Percentiles rank a stretch among this genome's conserved stretches.
These are phyloP conservation scores for Heterobasidion annosum DNA, from an alignment of 1,284 basidiomycete species.

Conservation along the genomic window DNA sequence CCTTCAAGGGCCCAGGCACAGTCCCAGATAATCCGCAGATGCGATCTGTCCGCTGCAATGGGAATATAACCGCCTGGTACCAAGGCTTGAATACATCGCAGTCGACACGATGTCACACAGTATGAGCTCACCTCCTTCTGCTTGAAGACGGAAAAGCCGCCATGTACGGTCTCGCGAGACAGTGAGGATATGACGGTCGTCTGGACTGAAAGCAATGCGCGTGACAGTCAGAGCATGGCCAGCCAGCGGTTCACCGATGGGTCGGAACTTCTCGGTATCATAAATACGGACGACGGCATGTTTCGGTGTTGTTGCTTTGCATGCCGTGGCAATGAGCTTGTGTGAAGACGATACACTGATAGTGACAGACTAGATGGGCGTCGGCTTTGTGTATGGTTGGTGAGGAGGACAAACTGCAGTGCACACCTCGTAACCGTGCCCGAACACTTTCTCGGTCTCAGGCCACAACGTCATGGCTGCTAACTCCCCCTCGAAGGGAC, in stretches of 20 bases:
- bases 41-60: slow-evolving; percentile 70
- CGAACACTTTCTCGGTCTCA: slow-evolving; percentile 94
- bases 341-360: slow-evolving; percentile 66
- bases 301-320: slow-evolving; percentile 79
- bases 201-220: slow-evolving; percentile 79
- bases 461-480: slow-evolving; percentile 91
- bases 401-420: slow-evolving; percentile 4
- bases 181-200: slow-evolving; percentile 72
- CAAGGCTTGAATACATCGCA: background rate
- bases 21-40: slow-evolving; percentile 94
- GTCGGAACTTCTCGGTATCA: slow-evolving; percentile 63
- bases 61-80: slow-evolving; percentile 41
- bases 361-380: slow-evolving; percentile 54
- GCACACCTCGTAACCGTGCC: slow-evolving; percentile 90
- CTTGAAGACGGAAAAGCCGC: slow-evolving; percentile 61
- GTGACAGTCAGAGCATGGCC: slow-evolving; percentile 92
- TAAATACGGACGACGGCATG: slow-evolving; percentile 89
- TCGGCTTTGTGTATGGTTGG: background rate
- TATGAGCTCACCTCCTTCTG: slow-evolving; percentile 25
- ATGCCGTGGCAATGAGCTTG: slow-evolving; percentile 81
- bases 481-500: slow-evolving; percentile 79
- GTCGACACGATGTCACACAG: background rate
- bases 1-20: slow-evolving; percentile 74
- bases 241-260: slow-evolving; percentile 59
- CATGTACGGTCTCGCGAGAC: slow-evolving; percentile 91